Base-by-base conservation (phyloP, 176 grass and related monocot species). In the Neostapfia colusana region DNA sequence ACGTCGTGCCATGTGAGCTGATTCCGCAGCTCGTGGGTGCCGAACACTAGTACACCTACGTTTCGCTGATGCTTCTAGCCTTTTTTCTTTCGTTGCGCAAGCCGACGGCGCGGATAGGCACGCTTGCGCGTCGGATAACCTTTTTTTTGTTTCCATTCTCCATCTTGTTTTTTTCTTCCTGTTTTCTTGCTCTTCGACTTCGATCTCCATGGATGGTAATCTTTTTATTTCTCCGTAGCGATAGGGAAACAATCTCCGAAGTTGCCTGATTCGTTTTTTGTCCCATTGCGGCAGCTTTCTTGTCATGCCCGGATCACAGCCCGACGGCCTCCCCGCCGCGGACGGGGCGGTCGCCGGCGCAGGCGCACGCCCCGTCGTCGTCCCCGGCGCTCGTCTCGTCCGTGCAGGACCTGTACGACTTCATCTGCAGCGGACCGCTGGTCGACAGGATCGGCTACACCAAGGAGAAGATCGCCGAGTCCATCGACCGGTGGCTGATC, bases 361-460 rank as follows among this genome's bases (percentile, higher is more conserved):
- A 86, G 12, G 23, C 74, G 54, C 76, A 73, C 28, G 81, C 27
- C 8, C 84, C 78, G 9, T 58, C 95, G 41, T 82, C 87, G 23
- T 55, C 95, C 64, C 89, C 89, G 63, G 77, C 95, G 72, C 82
- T 95, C 51, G 10, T 92, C 28, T 82, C 89, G 35, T 90, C 95
- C 23, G 82, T 87, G 15, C 36, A 82, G 80, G 91, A 92, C 81
- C 82, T 98, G 17, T 98, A 90, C 82, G 82, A 85, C 0, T 98
- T 94, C 81, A 94, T 98, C 65, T 90, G 89, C 81, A 76, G 74
- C 40, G 91, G 95, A 10, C 95, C 95, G 34, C 79, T 99, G 82
- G 77, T 99, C 67, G 85, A 85, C 24, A 90, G 80, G 75, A 83
- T 98, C 27, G 95, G 95, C 35, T 88, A 92, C 57, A 89, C 77